Evolutionary conservation across 768 basidiomycete species (phyloP), one percentile per base, ranked within the genome.

Genomic region (Chalciporus pseudorubinellus): DNA sequence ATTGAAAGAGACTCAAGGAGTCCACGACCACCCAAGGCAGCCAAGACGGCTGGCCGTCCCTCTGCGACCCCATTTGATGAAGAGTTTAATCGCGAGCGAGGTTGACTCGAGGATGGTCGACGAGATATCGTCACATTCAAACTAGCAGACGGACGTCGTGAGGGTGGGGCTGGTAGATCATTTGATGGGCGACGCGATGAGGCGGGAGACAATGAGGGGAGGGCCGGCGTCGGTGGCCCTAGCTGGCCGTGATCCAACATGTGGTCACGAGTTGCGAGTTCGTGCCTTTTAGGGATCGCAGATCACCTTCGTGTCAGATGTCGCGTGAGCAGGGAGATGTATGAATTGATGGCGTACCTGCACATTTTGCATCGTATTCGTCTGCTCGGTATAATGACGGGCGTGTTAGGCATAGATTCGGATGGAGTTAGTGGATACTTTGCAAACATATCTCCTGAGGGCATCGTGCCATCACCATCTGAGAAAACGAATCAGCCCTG

Each of bases 361-460:
- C 94, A 95, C 85, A 88, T 91, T 70, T 89, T 93, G 70, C 94
- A 97, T 63, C 94, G 77, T 62, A 97, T 93, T 36, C 86, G 80
- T 36, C 84, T 75, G 34, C 76, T 74, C 4, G 77, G 79, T 11
- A 75, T 67, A 44, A 65, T 77, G 31, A 73, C 72, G 0, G 89
- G 85, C 0, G 87, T 85, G 4, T 77, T 67, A 1, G 85, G 81
- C 1, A 70, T 66, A 0, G 85, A 84, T 57, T 82, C 80, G 2
- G 79, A 74, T 0, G 87, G 84, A 0, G 84, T 82, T 14, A 77
- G 75, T 12, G 88, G 89, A 64, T 77, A 82, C 59, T 78, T 83
- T 1, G 92, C 87, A 61, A 92, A 88, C 81, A 91, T 91, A 50
- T 83, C 80, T 13, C 77, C 81, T 41, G 80, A 72, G 10, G 85